Evolutionary conservation across 768 basidiomycete species (phyloP).

Genomic region (Suillus americanus): DNA sequence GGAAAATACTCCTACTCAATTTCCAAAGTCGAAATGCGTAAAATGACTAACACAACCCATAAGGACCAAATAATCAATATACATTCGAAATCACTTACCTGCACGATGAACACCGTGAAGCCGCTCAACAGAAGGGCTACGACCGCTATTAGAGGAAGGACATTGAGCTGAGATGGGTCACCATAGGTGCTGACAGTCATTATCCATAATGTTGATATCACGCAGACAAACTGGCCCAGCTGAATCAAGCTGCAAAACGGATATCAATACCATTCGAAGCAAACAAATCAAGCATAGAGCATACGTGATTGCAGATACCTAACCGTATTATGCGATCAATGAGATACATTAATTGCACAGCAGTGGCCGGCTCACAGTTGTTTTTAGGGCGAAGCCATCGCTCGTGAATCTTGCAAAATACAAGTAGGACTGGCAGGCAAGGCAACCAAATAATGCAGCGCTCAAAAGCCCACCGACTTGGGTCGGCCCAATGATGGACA

Average conservation of each 20-base stretch:
- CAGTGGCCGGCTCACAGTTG: neutral
- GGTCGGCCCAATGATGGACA: slow-evolving; percentile 11
- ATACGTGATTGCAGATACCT: slow-evolving; percentile 7
- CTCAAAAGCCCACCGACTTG: slow-evolving; percentile 14
- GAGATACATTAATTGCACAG: neutral
- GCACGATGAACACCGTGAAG: neutral
- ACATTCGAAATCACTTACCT: neutral
- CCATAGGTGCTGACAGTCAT: slow-evolving; percentile 8
- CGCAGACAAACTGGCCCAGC: slow-evolving; percentile 1
- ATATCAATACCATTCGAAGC: neutral
- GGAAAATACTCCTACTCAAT: neutral
- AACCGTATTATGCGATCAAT: neutral
- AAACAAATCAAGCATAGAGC: neutral
- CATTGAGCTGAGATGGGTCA: neutral
- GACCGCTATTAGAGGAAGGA: slow-evolving; percentile 3
- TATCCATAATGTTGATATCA: neutral
- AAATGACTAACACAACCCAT: slow-evolving; percentile 2
- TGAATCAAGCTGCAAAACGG: slow-evolving; percentile 1
- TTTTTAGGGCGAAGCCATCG: slow-evolving; percentile 8
- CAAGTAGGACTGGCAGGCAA: slow-evolving; percentile 12
- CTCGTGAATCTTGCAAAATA: slow-evolving; percentile 13
- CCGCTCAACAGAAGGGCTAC: neutral
- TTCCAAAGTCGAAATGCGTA: slow-evolving; percentile 7
- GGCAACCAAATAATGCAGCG: slow-evolving; percentile 14
- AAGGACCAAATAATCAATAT: neutral